Base-by-base conservation (phyloP, 768 basidiomycete species). In the Dioszegia aurantiaca region DNA sequence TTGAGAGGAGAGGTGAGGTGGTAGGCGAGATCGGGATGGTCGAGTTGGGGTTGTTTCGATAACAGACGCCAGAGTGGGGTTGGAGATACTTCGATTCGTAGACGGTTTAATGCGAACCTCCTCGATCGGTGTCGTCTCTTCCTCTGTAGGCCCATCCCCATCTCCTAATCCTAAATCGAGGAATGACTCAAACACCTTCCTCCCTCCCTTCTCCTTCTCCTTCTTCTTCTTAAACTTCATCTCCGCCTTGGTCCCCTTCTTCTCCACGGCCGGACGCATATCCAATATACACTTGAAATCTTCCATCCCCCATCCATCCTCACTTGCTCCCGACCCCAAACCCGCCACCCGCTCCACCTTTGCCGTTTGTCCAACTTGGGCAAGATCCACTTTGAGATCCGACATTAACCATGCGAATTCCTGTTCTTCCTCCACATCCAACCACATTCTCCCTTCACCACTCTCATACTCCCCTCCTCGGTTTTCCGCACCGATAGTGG, bases 361-460 rank as follows among this genome's bases (percentile, higher is more conserved):
- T 46, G 27, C 28, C 45, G 33, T 11, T 23, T 49, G 37, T 36
- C 31, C 40, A 37, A 17, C n/a, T n/a, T n/a, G 39, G 21, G 54
- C 53, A 11, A 49, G 11, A 24, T 46, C 19, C 55, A 44, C 19
- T 53, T 54, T 24, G 31, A 61, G 31, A 33, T 72, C 70, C 24
- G 59, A 59, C 68, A 72, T 63, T 31, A 72, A 55, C 70, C 67
- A 69, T 3, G 70, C 70, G 45, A 72, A 72, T 42, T 72, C 70
- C 30, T 67, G 63, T 54, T 72, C 70, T 61, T 72, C 70, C 48
- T 72, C 68, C 12, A 63, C 61, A 33, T 69, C 70, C n/a, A 69
- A 17, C 70, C 70, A 72, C 59, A 65, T 61, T 14, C 53, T 58
- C 17, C 70, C 68, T 28, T 69, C 60, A 21, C 60, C 61, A 8